Base-by-base conservation (phyloP, 768 basidiomycete genomes). In the Russula sp. region DNA sequence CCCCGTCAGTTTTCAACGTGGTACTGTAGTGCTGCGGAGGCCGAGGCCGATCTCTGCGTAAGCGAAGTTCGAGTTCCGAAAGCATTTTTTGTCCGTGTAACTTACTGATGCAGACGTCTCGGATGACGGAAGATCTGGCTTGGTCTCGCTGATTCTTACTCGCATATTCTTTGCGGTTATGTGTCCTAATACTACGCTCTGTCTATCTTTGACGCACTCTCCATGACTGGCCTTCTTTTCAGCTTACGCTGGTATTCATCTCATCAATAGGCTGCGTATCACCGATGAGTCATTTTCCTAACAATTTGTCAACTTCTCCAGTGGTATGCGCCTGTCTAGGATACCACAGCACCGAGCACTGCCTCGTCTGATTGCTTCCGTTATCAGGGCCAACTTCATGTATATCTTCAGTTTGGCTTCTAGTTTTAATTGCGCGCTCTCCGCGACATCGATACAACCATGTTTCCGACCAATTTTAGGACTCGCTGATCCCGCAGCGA, bases 381-480 rank as follows among this genome's bases (percentile, higher is more conserved):
- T 18, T 40, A n/a, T 48, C 48, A 44, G 63, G 24, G 30, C 42
- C 28, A 56, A 56, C 48, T 34, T 38, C 13, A 8, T 60, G 10
- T 66, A 52, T 57, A 55, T 44, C 11, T 50, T 51, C 18, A 56
- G 52, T 54, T 36, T 67, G 30, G 13, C 34, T 30, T 16, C 50
- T 44, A n/a, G 60, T 20, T 20, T 58, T 28, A 48, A 26, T 3
- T 61, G 36, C 57, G 65, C 30, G 14, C 40, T 65, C 36, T 62
- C 50, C 28, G 56, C 63, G n/a, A 53, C 50, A 10, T 24, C 48
- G 28, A 40, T 58, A 5, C 49, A 58, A 7, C 32, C 51, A 42
- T 44, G 56, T 28, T 54, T 38, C 13, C 55, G 62, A 26, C 26
- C 44, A n/a, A 38, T 52, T 46, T 9, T 44, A 22, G 20, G 36